phyloP scores from a whole-genome alignment of 2,329 filamentous ascomycete genomes.

The Claviceps digitariae region DNA sequence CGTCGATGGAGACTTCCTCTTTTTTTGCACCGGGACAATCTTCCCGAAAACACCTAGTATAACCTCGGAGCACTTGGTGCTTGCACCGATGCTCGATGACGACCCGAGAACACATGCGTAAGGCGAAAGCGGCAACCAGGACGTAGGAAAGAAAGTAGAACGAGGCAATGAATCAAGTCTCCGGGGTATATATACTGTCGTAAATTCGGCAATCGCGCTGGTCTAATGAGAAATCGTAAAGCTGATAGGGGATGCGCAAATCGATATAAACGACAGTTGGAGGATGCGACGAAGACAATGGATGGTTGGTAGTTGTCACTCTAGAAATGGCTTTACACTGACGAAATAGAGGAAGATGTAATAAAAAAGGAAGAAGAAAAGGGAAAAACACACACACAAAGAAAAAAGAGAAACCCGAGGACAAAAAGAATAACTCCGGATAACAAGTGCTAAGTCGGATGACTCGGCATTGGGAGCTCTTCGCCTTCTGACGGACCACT shows the following conservation, averaged over 20 bases:
- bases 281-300: neutral
- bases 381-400: no score
- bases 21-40: conserved; percentile 16
- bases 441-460: neutral
- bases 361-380: neutral
- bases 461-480: conserved; percentile 1
- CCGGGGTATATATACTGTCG: neutral
- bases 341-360: neutral
- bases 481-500: neutral
- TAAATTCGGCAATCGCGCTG: neutral
- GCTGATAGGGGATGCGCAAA: neutral
- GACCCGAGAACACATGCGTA: conserved; percentile 20
- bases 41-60: conserved; percentile 21
- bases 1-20: conserved; percentile 18
- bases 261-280: neutral
- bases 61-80: conserved; percentile 21
- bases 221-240: neutral
- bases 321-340: neutral
- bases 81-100: conserved; percentile 23
- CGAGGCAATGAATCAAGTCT: neutral
- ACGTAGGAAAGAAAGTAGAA: neutral
- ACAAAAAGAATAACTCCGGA: neutral
- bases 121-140: neutral
- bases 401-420: no score
- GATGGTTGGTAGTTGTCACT: neutral